Percentiles rank a stretch among this genome's conserved stretches.
Conservation (phyloP, 2,329 filamentous ascomycete species). For the Fusarium sp. region DNA sequence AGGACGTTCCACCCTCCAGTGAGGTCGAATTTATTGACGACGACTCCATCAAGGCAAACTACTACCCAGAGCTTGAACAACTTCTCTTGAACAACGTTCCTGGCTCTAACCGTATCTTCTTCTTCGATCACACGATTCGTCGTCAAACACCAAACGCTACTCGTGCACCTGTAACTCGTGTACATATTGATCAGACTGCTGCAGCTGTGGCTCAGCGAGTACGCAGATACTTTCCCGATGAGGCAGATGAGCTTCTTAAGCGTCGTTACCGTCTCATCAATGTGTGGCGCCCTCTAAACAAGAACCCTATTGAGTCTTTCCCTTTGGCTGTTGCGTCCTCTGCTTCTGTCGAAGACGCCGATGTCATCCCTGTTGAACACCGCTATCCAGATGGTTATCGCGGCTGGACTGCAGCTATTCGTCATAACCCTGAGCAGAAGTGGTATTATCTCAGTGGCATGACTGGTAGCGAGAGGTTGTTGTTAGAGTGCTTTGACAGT, state of each 20-base stretch:
- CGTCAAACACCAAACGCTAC: slow-evolving; percentile 67
- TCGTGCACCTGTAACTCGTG: slow-evolving; percentile 77
- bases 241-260: slow-evolving; percentile 74
- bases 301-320: slow-evolving; percentile 71
- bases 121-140: slow-evolving; percentile 94
- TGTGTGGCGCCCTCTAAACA: slow-evolving; percentile 79
- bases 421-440: slow-evolving; percentile 69
- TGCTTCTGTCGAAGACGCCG: slow-evolving; percentile 68
- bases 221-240: slow-evolving; percentile 72
- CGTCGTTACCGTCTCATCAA: slow-evolving; percentile 87
- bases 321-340: slow-evolving; percentile 78
- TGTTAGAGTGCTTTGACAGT: slow-evolving; percentile 84
- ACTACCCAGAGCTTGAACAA: slow-evolving; percentile 87
- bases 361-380: slow-evolving; percentile 80
- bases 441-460: slow-evolving; percentile 89
- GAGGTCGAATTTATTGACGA: slow-evolving; percentile 73
- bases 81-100: slow-evolving; percentile 76
- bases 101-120: slow-evolving; percentile 73
- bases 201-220: slow-evolving; percentile 76
- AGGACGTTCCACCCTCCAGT: slow-evolving; percentile 65
- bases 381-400: slow-evolving; percentile 73
- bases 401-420: slow-evolving; percentile 80
- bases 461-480: slow-evolving; percentile 76
- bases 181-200: slow-evolving; percentile 87
- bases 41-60: slow-evolving; percentile 74